Conservation (phyloP, 495 filamentous ascomycete species). For the Sordaria brevicollis region DNA sequence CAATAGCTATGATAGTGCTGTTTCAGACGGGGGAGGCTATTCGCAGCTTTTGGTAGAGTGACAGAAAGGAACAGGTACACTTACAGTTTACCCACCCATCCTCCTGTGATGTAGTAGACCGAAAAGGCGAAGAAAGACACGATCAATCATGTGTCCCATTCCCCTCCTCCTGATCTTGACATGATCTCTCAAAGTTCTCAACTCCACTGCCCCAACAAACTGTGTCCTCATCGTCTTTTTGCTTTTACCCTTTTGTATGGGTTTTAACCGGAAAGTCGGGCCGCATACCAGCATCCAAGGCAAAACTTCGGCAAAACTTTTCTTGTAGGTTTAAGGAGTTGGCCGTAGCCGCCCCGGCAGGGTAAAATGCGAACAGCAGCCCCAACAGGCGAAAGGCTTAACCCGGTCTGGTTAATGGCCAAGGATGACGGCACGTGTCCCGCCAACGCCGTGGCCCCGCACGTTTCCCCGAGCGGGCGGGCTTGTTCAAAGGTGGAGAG, state of each 20-base stretch:
- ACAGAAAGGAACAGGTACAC: neutral
- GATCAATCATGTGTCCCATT: neutral
- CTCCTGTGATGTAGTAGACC: neutral
- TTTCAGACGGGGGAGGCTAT: neutral
- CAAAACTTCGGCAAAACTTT: neutral
- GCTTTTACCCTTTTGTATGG: neutral
- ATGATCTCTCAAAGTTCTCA: neutral
- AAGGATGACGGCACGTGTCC: neutral
- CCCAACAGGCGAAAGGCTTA: neutral
- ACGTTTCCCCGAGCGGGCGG: neutral
- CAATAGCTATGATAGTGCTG: neutral
- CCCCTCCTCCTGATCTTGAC: neutral
- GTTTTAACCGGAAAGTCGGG: neutral
- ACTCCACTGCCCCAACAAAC: neutral
- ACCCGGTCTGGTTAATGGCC: neutral
- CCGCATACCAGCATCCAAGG: neutral
- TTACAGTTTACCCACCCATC: neutral
- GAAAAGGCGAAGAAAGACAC: neutral
- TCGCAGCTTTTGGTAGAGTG: neutral
- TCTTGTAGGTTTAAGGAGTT: neutral
- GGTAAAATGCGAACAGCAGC: too few relatives aligned
- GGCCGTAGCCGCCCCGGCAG: neutral
- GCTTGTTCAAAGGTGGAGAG: neutral
- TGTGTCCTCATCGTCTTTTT: neutral
- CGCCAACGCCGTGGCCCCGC: neutral